These are phyloP conservation scores for Aegilops umbellulata DNA, from an alignment of 176 grass and related monocot species.

Conservation along the genomic window DNA sequence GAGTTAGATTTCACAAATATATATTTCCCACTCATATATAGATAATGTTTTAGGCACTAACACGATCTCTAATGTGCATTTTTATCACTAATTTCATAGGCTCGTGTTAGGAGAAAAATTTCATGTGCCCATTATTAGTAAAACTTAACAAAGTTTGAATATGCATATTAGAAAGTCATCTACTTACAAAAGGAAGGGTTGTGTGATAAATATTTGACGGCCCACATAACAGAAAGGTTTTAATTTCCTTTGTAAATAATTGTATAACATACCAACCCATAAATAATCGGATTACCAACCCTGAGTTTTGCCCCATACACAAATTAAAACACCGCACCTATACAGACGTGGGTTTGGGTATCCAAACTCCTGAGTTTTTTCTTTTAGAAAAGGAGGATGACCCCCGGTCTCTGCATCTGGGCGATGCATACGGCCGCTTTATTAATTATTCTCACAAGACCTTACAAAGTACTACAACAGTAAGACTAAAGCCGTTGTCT, in stretches of 20 bases:
- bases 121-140: background rate
- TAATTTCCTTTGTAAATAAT: background rate
- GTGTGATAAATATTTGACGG: background rate
- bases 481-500: no score
- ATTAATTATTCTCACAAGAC: no score
- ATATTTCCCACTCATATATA: background rate
- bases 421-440: no score
- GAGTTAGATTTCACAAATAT: background rate
- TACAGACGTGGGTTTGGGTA: background rate
- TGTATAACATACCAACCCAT: background rate
- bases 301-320: background rate
- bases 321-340: background rate
- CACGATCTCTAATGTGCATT: background rate
- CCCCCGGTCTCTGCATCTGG: no score
- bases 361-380: background rate
- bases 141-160: background rate
- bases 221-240: background rate
- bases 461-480: no score
- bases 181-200: background rate
- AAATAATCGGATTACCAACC: background rate
- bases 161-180: background rate
- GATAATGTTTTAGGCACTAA: background rate
- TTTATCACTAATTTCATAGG: background rate
- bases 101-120: background rate
- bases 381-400: no score